Evolutionary conservation across 1,284 basidiomycete genomes (phyloP).

Genomic region (Puccinia polysora): DNA sequence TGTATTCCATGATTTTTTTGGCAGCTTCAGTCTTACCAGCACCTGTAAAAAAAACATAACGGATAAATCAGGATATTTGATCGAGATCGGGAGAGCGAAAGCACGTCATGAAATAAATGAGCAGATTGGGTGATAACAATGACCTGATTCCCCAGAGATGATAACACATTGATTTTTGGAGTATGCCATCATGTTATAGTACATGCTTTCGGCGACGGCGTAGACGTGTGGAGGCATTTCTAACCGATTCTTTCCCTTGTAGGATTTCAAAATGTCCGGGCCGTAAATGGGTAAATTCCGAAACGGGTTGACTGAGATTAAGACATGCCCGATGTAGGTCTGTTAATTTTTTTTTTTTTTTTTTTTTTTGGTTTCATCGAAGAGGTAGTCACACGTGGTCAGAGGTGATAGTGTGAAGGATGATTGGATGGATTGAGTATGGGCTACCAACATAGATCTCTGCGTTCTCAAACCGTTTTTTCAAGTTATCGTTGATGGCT

Average conservation of each 20-base stretch:
- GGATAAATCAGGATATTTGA: background rate
- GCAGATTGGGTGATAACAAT: background rate
- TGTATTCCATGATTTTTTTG: conserved; percentile 99
- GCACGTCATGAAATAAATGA: conserved; percentile 51
- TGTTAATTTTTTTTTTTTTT: too few relatives aligned
- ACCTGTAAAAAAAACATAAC: conserved; percentile 55
- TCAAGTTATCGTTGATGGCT: conserved; percentile 93
- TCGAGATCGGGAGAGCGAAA: conserved; percentile 47
- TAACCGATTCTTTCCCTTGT: conserved; percentile 95
- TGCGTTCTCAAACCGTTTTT: conserved; percentile 87
- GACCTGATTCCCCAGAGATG: conserved; percentile 86
- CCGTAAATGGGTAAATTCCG: conserved; percentile 82
- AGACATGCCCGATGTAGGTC: conserved; percentile 94
- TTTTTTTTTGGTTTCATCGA: too few relatives aligned
- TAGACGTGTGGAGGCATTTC: conserved; percentile 98
- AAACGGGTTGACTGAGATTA: conserved; percentile 99
- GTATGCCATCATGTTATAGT: conserved; percentile 99
- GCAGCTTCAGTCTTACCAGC: conserved; percentile 97
- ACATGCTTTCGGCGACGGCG: conserved; percentile 89
- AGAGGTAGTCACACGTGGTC: conserved; percentile 8
- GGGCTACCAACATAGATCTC: conserved; percentile 75
- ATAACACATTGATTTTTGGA: conserved; percentile 99
- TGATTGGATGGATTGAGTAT: background rate
- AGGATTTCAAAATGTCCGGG: conserved; percentile 74
- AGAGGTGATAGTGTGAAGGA: background rate